phyloP scores from a whole-genome alignment of 2,329 filamentous ascomycete species.

The Aspergillus vadensis region DNA sequence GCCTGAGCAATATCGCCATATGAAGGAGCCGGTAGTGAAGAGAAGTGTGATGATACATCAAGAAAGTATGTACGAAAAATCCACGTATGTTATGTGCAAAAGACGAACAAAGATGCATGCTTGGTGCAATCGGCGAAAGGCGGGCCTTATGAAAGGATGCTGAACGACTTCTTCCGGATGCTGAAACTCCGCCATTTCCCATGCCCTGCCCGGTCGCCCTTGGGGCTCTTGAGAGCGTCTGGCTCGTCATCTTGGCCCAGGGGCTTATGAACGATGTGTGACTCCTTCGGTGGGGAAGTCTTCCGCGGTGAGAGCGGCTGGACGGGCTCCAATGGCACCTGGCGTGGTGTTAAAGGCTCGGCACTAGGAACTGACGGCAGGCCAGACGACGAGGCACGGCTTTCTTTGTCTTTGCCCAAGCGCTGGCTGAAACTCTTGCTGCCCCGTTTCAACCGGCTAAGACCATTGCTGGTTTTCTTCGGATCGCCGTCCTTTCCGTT shows the following conservation, averaged over 20 bases:
- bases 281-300: background rate
- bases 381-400: slow-evolving; percentile 31
- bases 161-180: slow-evolving; percentile 48
- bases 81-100: slow-evolving; percentile 32
- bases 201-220: slow-evolving; percentile 23
- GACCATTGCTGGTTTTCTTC: slow-evolving; percentile 43
- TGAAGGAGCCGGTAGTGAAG: slow-evolving; percentile 19
- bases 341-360: slow-evolving; percentile 20
- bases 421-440: slow-evolving; percentile 80
- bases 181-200: slow-evolving; percentile 46
- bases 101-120: slow-evolving; percentile 10
- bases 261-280: slow-evolving; percentile 11
- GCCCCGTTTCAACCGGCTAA: slow-evolving; percentile 69
- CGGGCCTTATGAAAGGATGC: slow-evolving; percentile 29
- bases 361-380: slow-evolving; percentile 22
- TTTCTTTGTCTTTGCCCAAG: slow-evolving; percentile 52
- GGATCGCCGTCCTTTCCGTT: slow-evolving; percentile 47
- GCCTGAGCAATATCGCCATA: slow-evolving; percentile 13
- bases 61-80: slow-evolving; percentile 25
- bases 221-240: slow-evolving; percentile 24
- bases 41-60: slow-evolving; percentile 35
- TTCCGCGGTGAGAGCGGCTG: slow-evolving; percentile 6
- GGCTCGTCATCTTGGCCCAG: slow-evolving; percentile 23
- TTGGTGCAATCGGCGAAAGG: background rate
- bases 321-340: slow-evolving; percentile 17